A percentile compares a stretch with the other conserved stretches of the same genome.
phyloP scores from a whole-genome alignment of 164 flowering plant genomes.

The Kalanchoe fedtschenkoi region DNA sequence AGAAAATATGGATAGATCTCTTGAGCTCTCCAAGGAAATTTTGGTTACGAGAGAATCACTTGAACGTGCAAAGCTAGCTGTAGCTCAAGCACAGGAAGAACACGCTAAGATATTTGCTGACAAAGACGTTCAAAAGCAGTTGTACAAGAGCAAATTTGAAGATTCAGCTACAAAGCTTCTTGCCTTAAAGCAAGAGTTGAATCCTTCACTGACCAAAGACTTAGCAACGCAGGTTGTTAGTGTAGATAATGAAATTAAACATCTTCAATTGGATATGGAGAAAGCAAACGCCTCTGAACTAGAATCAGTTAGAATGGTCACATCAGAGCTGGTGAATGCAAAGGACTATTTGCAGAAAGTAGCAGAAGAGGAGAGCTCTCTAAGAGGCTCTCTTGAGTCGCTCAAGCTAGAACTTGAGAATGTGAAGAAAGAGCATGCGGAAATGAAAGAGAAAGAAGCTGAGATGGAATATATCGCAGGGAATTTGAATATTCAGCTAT shows the following conservation, averaged over 20 bases:
- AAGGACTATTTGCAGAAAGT: constrained; percentile 65
- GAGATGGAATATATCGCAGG: constrained; percentile 73
- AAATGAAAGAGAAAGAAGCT: constrained; percentile 65
- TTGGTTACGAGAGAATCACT: constrained; percentile 41
- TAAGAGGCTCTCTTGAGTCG: constrained; percentile 45
- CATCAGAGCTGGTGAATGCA: constrained; percentile 68
- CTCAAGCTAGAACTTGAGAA: constrained; percentile 65
- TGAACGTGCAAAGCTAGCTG: constrained; percentile 53
- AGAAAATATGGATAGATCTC: constrained; percentile 39
- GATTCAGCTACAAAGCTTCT: constrained; percentile 46
- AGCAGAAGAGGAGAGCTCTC: constrained; percentile 63
- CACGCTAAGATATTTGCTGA: constrained; percentile 43
- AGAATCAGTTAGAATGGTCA: constrained; percentile 48
- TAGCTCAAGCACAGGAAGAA: constrained; percentile 46
- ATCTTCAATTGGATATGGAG: constrained; percentile 43
- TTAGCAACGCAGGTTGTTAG: constrained; percentile 49
- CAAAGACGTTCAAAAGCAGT: constrained; percentile 46
- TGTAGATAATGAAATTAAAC: constrained; percentile 35
- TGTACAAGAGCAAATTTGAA: constrained; percentile 40
- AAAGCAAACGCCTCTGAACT: constrained; percentile 50
- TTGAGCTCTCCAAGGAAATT: constrained; percentile 63
- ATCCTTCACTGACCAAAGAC: constrained; percentile 34
- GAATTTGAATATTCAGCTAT: constrained; percentile 61
- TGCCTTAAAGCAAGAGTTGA: constrained; percentile 42
- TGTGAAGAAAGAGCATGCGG: constrained; percentile 63